Evolutionary conservation across 2,329 filamentous ascomycete genomes (phyloP).

Genomic region (Fusarium lateritium): DNA sequence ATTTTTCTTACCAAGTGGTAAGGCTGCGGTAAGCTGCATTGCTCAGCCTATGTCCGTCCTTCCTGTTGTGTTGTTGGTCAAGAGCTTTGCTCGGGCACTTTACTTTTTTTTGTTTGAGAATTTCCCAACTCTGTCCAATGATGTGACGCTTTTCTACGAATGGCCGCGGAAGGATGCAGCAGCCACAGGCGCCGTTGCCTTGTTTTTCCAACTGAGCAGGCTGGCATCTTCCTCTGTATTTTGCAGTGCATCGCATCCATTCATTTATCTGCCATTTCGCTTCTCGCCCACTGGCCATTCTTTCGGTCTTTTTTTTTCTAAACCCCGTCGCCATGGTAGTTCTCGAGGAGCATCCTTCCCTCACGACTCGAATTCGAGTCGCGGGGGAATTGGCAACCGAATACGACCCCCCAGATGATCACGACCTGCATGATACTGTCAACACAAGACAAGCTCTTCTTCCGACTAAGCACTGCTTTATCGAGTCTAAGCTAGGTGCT

Average conservation of each 20-base stretch:
- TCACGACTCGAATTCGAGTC: conserved; percentile 38
- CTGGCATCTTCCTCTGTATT: background rate
- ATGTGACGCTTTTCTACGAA: background rate
- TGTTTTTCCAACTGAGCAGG: background rate
- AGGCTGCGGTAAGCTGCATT: background rate
- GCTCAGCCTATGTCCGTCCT: background rate
- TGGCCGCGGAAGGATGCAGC: background rate
- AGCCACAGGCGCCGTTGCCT: background rate
- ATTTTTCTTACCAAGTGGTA: background rate
- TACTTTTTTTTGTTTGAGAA: background rate
- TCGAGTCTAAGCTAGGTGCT: conserved; percentile 44
- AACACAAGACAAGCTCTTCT: background rate
- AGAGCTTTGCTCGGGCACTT: background rate
- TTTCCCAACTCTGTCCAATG: background rate
- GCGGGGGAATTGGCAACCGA: conserved; percentile 41
- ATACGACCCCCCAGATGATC: conserved; percentile 22
- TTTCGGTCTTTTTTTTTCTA: background rate
- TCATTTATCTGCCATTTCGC: no score
- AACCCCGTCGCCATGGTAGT: conserved; percentile 42
- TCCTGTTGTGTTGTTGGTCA: background rate
- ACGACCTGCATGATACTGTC: fast-evolving
- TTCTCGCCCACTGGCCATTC: no score
- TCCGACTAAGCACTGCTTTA: conserved; percentile 34
- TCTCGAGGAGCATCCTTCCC: conserved; percentile 25
- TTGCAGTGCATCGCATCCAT: background rate